Conservation (phyloP, 2,329 filamentous ascomycete genomes). For the Dendrostoma leiphaemia region DNA sequence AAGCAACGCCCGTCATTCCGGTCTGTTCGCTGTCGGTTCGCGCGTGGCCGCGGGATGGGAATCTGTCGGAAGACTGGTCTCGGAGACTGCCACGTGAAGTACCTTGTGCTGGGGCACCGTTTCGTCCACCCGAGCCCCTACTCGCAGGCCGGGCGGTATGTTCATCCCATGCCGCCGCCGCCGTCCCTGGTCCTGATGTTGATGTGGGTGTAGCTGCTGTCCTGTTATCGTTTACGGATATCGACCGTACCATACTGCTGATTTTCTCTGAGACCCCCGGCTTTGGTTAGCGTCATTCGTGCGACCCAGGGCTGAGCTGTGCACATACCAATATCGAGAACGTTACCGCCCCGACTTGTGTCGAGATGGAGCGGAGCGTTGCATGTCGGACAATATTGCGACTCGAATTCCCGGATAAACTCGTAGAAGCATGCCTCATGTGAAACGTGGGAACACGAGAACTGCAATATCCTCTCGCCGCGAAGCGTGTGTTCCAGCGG, state of each 20-base stretch:
- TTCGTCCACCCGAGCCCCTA: slow-evolving; percentile 41
- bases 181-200: slow-evolving; percentile 54
- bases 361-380: slow-evolving; percentile 89
- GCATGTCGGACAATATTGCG: slow-evolving; percentile 91
- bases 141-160: slow-evolving; percentile 56
- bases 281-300: not conserved
- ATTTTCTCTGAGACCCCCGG: slow-evolving; percentile 72
- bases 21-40: slow-evolving; percentile 79
- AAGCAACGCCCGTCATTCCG: slow-evolving; percentile 66
- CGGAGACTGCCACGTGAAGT: slow-evolving; percentile 39
- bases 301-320: not conserved
- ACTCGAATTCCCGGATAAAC: slow-evolving; percentile 92
- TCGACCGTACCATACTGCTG: slow-evolving; percentile 85
- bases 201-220: slow-evolving; percentile 52
- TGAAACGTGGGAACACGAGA: slow-evolving; percentile 94
- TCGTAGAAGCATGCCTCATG: slow-evolving; percentile 99
- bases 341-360: slow-evolving; percentile 88
- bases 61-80: slow-evolving; percentile 49
- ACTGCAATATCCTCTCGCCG: slow-evolving; percentile 91
- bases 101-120: slow-evolving; percentile 26
- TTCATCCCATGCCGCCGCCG: slow-evolving; percentile 59
- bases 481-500: slow-evolving; percentile 91
- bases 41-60: slow-evolving; percentile 51
- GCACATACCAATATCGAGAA: slow-evolving; percentile 80
- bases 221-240: slow-evolving; percentile 64